Conservation (phyloP, 2,329 filamentous ascomycete species). For the Cylindrodendrum hubeiense region DNA sequence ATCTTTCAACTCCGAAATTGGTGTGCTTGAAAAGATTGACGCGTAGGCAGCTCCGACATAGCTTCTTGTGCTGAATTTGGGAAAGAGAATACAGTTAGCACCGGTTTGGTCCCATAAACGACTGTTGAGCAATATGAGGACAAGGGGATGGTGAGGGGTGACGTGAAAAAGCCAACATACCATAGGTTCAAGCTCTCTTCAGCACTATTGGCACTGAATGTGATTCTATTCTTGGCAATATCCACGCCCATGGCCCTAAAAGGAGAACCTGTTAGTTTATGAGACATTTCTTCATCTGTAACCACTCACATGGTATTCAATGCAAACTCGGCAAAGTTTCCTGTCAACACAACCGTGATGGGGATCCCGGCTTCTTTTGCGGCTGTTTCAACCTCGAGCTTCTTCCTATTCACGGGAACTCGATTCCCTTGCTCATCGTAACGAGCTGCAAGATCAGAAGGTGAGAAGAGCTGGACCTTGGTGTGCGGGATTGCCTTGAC, state of each 20-base stretch:
- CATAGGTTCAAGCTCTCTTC: conserved; percentile 10
- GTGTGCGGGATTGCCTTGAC: conserved; percentile 6
- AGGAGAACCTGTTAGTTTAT: not conserved
- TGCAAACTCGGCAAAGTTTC: conserved; percentile 15
- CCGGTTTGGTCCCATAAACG: not conserved
- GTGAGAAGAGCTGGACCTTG: conserved; percentile 1
- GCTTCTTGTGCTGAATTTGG: not conserved
- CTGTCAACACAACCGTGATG: not conserved
- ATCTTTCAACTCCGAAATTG: conserved; percentile 2
- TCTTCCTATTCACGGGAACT: conserved; percentile 3
- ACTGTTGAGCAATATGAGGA: not conserved
- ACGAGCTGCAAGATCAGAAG: conserved; percentile 8
- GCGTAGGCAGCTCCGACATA: conserved; percentile 18
- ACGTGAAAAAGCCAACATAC: not conserved
- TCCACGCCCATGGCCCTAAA: conserved; percentile 14
- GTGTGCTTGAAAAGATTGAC: conserved; percentile 4
- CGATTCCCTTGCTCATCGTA: conserved; percentile 6
- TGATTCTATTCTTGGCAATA: conserved; percentile 2
- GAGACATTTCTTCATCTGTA: not conserved
- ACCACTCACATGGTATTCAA: conserved; percentile 1
- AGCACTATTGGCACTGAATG: not conserved
- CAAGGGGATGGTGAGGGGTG: not conserved
- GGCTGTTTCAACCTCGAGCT: conserved; percentile 4
- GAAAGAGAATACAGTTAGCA: not conserved
- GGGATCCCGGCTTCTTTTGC: conserved; percentile 13